Percentiles rank a stretch among this genome's conserved stretches.
phyloP scores from a whole-genome alignment of 2,329 filamentous ascomycete genomes.

The Aplosporella prunicola region DNA sequence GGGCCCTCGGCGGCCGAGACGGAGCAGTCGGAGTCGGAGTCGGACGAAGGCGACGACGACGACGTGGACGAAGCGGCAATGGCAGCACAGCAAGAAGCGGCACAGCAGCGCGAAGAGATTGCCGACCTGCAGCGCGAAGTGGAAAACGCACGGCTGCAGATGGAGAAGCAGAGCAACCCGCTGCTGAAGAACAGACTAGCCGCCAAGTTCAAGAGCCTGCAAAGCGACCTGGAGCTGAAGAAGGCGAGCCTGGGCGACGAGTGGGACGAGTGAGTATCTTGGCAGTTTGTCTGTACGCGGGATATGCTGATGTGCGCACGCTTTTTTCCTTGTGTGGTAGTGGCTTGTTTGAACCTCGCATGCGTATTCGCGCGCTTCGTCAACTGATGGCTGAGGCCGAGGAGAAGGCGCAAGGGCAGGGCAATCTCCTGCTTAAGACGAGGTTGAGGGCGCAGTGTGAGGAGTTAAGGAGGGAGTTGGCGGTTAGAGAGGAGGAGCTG shows the following conservation, averaged over 20 bases:
- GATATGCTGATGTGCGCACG: too few species aligned
- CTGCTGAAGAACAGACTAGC: conserved; percentile 42
- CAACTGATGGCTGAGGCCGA: too few species aligned
- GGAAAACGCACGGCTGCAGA: conserved; percentile 31
- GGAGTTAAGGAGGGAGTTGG: too few species aligned
- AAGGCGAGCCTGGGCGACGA: conserved; percentile 24
- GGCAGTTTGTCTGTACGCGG: too few species aligned
- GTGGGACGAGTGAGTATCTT: conserved; percentile 7
- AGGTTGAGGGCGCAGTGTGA: too few species aligned
- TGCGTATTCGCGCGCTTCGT: too few species aligned
- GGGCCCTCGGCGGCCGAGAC: conserved; percentile 15
- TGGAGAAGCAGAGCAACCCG: conserved; percentile 36
- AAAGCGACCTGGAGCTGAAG: conserved; percentile 47
- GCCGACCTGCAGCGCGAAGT: conserved; percentile 45
- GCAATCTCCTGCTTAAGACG: too few species aligned
- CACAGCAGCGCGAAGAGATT: conserved; percentile 44
- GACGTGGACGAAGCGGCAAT: conserved; percentile 43
- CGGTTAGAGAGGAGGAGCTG: too few species aligned
- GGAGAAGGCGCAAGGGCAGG: too few species aligned
- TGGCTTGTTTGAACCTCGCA: too few species aligned
- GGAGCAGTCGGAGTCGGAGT: conserved; percentile 23
- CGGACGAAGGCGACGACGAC: conserved; percentile 31
- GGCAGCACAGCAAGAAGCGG: conserved; percentile 37
- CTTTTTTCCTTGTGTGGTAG: too few species aligned
- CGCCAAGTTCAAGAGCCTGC: conserved; percentile 40